Evolutionary conservation across 345 rosid species (phyloP), one percentile per base, ranked within the genome.

Genomic region (Gossypium longicalyx): DNA sequence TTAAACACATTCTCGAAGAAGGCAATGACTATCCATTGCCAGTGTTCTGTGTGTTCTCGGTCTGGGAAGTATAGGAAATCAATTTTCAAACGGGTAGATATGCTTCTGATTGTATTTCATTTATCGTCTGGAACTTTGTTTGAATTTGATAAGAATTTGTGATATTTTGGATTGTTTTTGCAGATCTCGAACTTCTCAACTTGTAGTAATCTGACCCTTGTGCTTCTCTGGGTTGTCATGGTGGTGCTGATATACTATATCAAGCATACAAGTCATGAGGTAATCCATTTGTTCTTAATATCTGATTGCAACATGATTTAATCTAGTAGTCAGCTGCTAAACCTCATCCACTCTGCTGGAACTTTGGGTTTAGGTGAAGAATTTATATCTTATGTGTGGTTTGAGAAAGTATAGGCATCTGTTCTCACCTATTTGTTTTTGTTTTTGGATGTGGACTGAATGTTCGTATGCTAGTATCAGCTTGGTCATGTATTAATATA

Each of bases 101-200:
- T 52, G 60, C 61, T 29, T n/a, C 25, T 2, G 2, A 29, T 52
- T 52, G 17, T 0, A 11, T 52, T 70, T 52, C 20, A 17, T 70
- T 34, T 20, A 70, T 70, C 0, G 7, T 29, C 8, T 4, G 48
- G 27, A 70, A 29, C 34, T 60, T 25, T 52, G 17, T 70, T 27
- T 51, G 45, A 29, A 86, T 77, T 80, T 66, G 20, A n/a, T 38
- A 38, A 27, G 34, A 59, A 77, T 59, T 58, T 44, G 64, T 78
- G 27, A 64, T 82, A 66, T 3, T 25, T 68, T 49, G 43, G 44
- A 8, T 70, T 52, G 13, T 47, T n/a, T 70, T 76, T 76, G 82
- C 90, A 96, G 97, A 90, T 96, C 73, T 96, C 97, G 29, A 93
- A 91, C 84, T 89, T 96, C 85, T 96, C 95, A 34, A 96, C 98